Evolutionary conservation across 1,284 basidiomycete genomes (phyloP).

Genomic region (Xerocomus nothofagi): DNA sequence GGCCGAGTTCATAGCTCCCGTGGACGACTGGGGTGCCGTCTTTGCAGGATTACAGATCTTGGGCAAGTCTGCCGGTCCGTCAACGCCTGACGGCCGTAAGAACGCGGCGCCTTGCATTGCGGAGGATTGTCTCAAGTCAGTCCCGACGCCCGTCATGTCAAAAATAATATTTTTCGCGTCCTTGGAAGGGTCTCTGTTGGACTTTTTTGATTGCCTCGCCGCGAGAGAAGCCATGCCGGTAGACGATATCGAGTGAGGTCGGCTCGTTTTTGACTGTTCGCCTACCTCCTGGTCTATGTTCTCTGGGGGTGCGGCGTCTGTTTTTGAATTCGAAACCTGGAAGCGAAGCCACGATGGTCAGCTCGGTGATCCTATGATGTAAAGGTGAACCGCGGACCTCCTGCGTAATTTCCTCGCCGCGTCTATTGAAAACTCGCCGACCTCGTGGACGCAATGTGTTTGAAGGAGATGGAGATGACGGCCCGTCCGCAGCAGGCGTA

Average conservation of each 20-base stretch:
- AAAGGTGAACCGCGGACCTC: constrained; percentile 27
- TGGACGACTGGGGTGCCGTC: constrained; percentile 6
- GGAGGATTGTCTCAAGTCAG: constrained; percentile 39
- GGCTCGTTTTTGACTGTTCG: constrained; percentile 18
- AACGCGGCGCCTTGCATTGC: constrained; percentile 17
- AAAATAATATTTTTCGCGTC: constrained; percentile 53
- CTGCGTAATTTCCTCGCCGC: constrained; percentile 39
- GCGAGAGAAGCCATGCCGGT: constrained; percentile 23
- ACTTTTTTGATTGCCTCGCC: constrained; percentile 25
- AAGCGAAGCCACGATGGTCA: constrained; percentile 22
- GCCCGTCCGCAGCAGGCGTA: constrained; percentile 25
- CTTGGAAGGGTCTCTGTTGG: constrained; percentile 33
- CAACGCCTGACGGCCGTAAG: constrained; percentile 25
- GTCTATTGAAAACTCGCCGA: constrained; percentile 43
- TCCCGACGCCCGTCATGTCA: constrained; percentile 48
- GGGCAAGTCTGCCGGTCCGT: constrained; percentile 14
- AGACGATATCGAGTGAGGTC: constrained; percentile 25
- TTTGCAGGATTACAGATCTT: constrained; percentile 10
- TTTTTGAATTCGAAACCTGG: constrained; percentile 19
- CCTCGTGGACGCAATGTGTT: constrained; percentile 41
- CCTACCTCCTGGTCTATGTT: constrained; percentile 10
- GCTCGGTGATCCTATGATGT: constrained; percentile 20
- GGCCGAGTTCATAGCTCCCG: constrained; percentile 7
- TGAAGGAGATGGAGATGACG: constrained; percentile 41
- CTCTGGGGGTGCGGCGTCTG: constrained; percentile 7